Percentiles rank a stretch among this genome's conserved stretches.
Conservation (phyloP, 192 early-diverging fungal genomes). For the Backusella macrospora region DNA sequence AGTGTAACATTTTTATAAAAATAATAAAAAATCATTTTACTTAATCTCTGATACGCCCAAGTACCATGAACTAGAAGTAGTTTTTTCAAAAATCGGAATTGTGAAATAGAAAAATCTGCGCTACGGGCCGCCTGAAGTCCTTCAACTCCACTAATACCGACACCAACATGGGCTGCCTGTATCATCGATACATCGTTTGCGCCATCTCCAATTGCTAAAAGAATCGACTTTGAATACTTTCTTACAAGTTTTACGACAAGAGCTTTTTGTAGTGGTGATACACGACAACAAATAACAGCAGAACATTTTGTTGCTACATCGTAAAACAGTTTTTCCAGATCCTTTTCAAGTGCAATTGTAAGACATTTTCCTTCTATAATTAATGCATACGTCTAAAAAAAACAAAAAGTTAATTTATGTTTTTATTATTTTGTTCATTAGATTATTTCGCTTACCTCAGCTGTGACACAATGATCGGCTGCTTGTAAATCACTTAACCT, state of each 20-base stretch:
- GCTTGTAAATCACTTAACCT: conserved; percentile 40
- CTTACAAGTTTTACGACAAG: conserved; percentile 94
- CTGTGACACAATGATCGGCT: not conserved
- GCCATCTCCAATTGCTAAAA: conserved; percentile 94
- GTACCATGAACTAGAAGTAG: conserved; percentile 93
- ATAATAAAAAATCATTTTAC: conserved; percentile 93
- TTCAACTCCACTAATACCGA: conserved; percentile 94
- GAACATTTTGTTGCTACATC: conserved; percentile 89
- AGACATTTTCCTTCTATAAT: conserved; percentile 92
- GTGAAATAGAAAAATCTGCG: conserved; percentile 94
- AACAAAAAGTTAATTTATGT: not conserved
- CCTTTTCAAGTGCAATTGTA: conserved; percentile 87
- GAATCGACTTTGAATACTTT: conserved; percentile 80
- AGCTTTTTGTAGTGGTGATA: conserved; percentile 96
- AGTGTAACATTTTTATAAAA: conserved; percentile 98
- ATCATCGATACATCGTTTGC: conserved; percentile 99
- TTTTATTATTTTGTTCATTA: not conserved
- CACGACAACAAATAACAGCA: conserved; percentile 95
- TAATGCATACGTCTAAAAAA: conserved; percentile 63
- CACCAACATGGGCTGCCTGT: conserved; percentile 94
- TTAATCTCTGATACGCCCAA: conserved; percentile 91
- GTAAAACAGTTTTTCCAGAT: conserved; percentile 72
- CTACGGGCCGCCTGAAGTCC: conserved; percentile 92
- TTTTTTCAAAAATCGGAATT: conserved; percentile 92
- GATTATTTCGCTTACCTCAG: not conserved